Conservation (phyloP, 805 yeast species). For the Kregervanrija fluxuum region DNA sequence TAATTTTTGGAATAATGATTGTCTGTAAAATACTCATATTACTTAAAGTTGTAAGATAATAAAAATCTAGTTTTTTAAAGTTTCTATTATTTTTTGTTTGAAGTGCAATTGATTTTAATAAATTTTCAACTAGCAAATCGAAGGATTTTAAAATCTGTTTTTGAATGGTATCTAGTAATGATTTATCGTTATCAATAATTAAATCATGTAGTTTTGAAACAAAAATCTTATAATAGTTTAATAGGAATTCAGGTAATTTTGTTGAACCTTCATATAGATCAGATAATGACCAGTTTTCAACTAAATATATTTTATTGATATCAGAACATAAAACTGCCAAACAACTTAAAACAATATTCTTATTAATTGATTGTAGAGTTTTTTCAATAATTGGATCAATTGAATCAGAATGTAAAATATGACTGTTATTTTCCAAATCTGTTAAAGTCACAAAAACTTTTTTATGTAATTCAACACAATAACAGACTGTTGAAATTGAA, state of each 20-base stretch:
- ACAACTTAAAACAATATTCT: conserved; percentile 20
- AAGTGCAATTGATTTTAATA: conserved; percentile 33
- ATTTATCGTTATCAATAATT: conserved; percentile 13
- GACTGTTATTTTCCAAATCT: conserved; percentile 38
- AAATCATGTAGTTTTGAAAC: conserved; percentile 25
- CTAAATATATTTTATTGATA: conserved; percentile 12
- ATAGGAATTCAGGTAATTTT: conserved; percentile 30
- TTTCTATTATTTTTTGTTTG: conserved; percentile 24
- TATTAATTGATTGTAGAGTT: conserved; percentile 16
- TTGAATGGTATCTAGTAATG: conserved; percentile 22
- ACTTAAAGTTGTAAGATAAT: conserved; percentile 35
- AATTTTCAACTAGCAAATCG: conserved; percentile 33
- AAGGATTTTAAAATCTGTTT: conserved; percentile 30
- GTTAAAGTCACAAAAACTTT: conserved; percentile 28
- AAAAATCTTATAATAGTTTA: conserved; percentile 31
- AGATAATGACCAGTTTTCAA: conserved; percentile 35
- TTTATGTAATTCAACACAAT: conserved; percentile 39
- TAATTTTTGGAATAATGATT: conserved; percentile 39
- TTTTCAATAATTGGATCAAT: conserved; percentile 16
- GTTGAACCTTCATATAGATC: conserved; percentile 27
- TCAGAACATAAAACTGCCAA: conserved; percentile 21
- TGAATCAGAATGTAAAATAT: conserved; percentile 25
- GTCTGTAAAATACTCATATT: conserved; percentile 44
- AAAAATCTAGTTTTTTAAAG: conserved; percentile 14
- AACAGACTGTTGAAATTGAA: conserved; percentile 50